phyloP scores from a whole-genome alignment of 75 land plant species.

The Cryptomeria japonica region DNA sequence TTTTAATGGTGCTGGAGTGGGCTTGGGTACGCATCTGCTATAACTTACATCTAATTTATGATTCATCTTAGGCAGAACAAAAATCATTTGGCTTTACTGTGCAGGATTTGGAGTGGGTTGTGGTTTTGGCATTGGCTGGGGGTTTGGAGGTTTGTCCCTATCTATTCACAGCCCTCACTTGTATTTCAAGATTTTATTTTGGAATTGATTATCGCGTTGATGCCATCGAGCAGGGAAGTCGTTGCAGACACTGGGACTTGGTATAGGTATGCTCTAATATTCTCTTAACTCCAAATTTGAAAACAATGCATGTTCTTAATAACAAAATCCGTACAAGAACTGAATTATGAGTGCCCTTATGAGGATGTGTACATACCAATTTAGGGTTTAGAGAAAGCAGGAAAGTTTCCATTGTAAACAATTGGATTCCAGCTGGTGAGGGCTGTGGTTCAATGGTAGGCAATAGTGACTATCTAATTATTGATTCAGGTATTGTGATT shows the following conservation, averaged over 20 bases:
- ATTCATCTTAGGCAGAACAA: not conserved
- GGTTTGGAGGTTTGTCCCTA: slow-evolving; percentile 54
- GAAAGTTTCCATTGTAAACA: not conserved
- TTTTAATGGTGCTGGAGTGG: slow-evolving; percentile 62
- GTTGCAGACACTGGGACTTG: slow-evolving; percentile 66
- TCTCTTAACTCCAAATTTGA: not conserved
- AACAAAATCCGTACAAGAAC: not conserved
- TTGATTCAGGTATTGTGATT: too few relatives aligned
- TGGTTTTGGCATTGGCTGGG: slow-evolving; percentile 79
- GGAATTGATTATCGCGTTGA: not conserved
- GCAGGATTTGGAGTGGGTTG: slow-evolving; percentile 71
- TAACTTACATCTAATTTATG: not conserved
- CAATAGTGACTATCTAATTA: too few relatives aligned
- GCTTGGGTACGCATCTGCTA: slow-evolving; percentile 34
- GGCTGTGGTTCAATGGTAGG: not conserved
- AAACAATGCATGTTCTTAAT: not conserved
- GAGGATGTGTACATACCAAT: not conserved
- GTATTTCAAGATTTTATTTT: slow-evolving; percentile 7
- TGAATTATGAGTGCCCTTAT: not conserved
- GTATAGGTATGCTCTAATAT: slow-evolving; percentile 45
- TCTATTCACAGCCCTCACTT: not conserved
- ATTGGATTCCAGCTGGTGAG: too few relatives aligned
- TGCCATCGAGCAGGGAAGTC: slow-evolving; percentile 50
- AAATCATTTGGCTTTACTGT: not conserved
- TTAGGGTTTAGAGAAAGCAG: not conserved